Percentiles rank a stretch among this genome's conserved stretches.
Evolutionary conservation across 163 green algal species (phyloP).

Genomic region (Volvox carteri): DNA sequence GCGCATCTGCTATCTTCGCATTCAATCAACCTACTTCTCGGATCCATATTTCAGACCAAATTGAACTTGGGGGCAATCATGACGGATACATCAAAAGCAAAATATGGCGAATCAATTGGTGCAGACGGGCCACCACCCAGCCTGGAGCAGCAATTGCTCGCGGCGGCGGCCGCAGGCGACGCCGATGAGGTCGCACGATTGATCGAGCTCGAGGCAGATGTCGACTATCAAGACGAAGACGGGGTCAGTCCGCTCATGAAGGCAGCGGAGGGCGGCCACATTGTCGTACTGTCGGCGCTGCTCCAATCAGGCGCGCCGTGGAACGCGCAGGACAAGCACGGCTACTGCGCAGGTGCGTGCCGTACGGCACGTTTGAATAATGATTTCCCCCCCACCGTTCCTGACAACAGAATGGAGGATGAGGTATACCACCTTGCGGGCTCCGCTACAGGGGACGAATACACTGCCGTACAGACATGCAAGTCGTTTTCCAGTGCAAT

Average conservation of each 20-base stretch:
- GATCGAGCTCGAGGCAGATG: conserved; percentile 31
- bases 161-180: conserved; percentile 21
- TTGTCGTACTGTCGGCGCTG: background rate
- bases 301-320: conserved; percentile 36
- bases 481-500: too few species aligned
- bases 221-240: conserved; percentile 45
- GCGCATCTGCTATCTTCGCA: too few species aligned
- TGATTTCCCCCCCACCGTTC: too few species aligned
- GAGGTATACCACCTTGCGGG: too few species aligned
- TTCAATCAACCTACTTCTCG: too few species aligned
- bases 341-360: conserved; percentile 81
- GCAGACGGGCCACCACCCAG: background rate
- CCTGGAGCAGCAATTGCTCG: conserved; percentile 22
- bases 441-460: too few species aligned
- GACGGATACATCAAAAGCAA: background rate
- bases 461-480: too few species aligned
- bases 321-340: conserved; percentile 75
- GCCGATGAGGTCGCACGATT: conserved; percentile 1
- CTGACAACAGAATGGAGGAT: too few species aligned
- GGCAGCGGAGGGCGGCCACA: conserved; percentile 42
- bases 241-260: conserved; percentile 50
- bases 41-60: too few species aligned
- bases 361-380: too few species aligned
- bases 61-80: too few species aligned
- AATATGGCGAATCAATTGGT: too few species aligned